A percentile compares a stretch with the other conserved stretches of the same genome.
Evolutionary conservation across 2,329 filamentous ascomycete species (phyloP).

Genomic region (Epichloe brachyelytri): DNA sequence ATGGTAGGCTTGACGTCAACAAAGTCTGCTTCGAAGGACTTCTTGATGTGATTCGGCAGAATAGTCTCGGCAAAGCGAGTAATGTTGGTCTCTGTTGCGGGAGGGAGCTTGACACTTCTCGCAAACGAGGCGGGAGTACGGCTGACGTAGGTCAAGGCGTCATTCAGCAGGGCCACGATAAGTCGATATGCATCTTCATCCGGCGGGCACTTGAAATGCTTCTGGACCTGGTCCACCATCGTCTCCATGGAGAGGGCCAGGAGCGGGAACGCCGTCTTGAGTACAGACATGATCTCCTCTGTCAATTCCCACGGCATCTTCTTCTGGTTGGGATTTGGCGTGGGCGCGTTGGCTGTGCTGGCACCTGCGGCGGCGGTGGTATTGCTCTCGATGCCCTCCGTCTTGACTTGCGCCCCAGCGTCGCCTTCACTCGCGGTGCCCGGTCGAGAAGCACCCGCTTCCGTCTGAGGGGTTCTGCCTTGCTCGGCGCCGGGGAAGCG

Average conservation of each 20-base stretch:
- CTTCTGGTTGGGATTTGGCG: slow-evolving; percentile 30
- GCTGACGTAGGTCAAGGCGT: slow-evolving; percentile 84
- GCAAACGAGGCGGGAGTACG: slow-evolving; percentile 78
- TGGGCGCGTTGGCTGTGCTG: slow-evolving; percentile 15
- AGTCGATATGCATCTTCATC: slow-evolving; percentile 96
- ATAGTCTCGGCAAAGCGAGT: slow-evolving; percentile 94
- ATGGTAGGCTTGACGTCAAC: slow-evolving; percentile 91
- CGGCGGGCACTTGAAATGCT: slow-evolving; percentile 97
- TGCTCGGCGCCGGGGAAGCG: slow-evolving; percentile 36
- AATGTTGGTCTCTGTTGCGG: slow-evolving; percentile 90
- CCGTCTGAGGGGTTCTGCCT: slow-evolving; percentile 34
- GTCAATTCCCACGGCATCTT: slow-evolving; percentile 94
- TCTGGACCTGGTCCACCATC: slow-evolving; percentile 97
- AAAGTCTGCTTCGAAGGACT: slow-evolving; percentile 96
- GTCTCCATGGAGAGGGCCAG: slow-evolving; percentile 97
- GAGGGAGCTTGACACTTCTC: slow-evolving; percentile 78
- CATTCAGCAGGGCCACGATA: slow-evolving; percentile 94
- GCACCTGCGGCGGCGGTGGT: slow-evolving; percentile 10
- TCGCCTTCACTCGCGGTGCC: slow-evolving; percentile 39
- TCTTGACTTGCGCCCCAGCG: slow-evolving; percentile 27
- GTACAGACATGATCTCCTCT: slow-evolving; percentile 85
- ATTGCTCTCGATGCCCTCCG: slow-evolving; percentile 27
- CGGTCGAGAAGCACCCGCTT: slow-evolving; percentile 30
- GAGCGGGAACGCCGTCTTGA: slow-evolving; percentile 94
- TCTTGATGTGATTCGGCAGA: slow-evolving; percentile 83